Base-by-base conservation (phyloP, 2,329 filamentous ascomycete species). In the Phyllosticta ampelicida region DNA sequence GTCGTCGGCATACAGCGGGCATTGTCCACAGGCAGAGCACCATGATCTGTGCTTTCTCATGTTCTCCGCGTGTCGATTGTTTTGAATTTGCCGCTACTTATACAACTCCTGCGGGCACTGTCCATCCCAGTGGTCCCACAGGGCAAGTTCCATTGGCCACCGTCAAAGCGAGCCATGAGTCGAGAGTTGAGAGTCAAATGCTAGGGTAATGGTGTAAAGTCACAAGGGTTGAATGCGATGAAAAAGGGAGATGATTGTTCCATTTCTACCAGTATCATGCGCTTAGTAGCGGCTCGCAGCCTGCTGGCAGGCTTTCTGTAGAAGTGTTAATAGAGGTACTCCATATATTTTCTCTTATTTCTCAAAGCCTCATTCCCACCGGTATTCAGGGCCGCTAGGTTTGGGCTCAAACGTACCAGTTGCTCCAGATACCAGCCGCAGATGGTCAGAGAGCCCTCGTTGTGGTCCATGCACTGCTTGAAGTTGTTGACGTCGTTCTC, bases 341-440 rank as follows among this genome's bases (percentile, higher is more conserved):
- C 26, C 26, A 44, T 5, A 4, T 20, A 26, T 59, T 30, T 23
- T 18, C 10, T 18, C 28, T 28, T 20, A 68, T 50, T 13, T 30
- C 28, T 23, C 72, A 56, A n/a, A n/a, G 74, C 78, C 75, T 75
- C 10, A 2, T 11, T n/a, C 36, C 36, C 13, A n/a, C 13, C 4
- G 13, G 13, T 44, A 13, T 44, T n/a, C 30, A 11, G 30, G 30
- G 30, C 10, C 2, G 28, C 11, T 30, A 8, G 28, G 28, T 30
- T 30, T 30, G 30, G 30, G 4, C 13, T 16, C 30, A 13, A 11
- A 53, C 51, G 26, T 53, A 53, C 51, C 57, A 99, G 80, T 82
- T 99, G 92, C 74, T 99, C 94, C 67, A 99, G 78, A 75, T 99
- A 99, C 91, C 92, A 99, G 65, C 88, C 87, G 78, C 94, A 99